Base-by-base conservation (phyloP, 202 grass and related monocot species). In the Panicum hallii region DNA sequence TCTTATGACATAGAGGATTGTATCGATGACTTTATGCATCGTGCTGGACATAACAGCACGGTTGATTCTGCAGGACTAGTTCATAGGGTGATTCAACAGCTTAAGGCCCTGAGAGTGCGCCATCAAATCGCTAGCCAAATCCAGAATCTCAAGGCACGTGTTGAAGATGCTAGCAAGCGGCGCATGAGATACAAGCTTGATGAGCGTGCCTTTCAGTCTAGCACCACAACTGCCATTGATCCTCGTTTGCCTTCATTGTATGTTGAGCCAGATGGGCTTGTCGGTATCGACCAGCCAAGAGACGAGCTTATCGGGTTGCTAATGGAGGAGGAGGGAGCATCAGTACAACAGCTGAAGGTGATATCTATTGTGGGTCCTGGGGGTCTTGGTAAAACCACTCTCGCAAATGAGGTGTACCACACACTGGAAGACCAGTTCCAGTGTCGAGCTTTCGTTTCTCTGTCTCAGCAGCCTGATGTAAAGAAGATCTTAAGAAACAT, bases 1-100 rank as follows among this genome's bases (percentile, higher is more conserved):
- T 48, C 75, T 78, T 78, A 78, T 19, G 75, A 78, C 58, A 78
- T 78, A 46, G 75, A 78, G 75, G 75, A 78, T 20, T 78, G 75
- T 20, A 34, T 78, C 4, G 75, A 78, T 16, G 57, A 63, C 7
- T 78, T 78, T 32, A 47, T 63, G 9, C 58, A 63, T 63, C 57
- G 42, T 8, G 17, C 32, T 78, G 57, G 57, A 9, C 15, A 36
- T 26, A 48, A 5, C 46, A 10, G 57, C 23, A 48, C 4, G 9
- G 26, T 26, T 63, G 57, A 48, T 47, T 78, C 58, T 63, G 23
- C 23, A 46, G 58, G 75, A 0, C 14, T 78, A 15, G 23, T 47
- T 16, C 11, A 7, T 47, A 47, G 6, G 43, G 9, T 64, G 43
- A 23, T 48, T 78, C 43, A 48, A 20, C 23, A 63, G 23, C 57